These are phyloP conservation scores for Bryoerythrophyllum caledonicum DNA, from an alignment of 225 moss, liverwort and hornwort species.

Conservation along the genomic window DNA sequence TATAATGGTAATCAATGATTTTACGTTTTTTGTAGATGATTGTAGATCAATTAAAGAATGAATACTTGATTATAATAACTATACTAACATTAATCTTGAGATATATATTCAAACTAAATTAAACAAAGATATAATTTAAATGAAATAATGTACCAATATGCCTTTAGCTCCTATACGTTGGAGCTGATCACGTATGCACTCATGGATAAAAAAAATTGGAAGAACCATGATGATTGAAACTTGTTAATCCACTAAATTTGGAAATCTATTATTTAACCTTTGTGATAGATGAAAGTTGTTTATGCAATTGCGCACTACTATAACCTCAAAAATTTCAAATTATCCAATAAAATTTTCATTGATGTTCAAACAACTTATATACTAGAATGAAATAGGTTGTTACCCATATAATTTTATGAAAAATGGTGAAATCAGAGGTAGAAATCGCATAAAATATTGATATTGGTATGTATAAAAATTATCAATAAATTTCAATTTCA, in stretches of 20 bases:
- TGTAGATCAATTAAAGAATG: neutral
- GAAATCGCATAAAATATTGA: accelerated
- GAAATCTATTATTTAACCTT: accelerated
- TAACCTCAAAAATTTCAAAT: neutral
- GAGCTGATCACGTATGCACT: conserved; percentile 81
- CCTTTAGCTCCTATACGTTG: conserved; percentile 72
- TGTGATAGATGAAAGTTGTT: neutral
- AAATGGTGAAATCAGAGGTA: accelerated
- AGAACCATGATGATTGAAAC: conserved; percentile 56
- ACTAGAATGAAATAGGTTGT: too few species aligned
- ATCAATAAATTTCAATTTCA: neutral
- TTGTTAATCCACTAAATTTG: neutral
- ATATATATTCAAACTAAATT: too few species aligned
- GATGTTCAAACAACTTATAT: too few species aligned
- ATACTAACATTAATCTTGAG: too few species aligned
- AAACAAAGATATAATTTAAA: neutral
- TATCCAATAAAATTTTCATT: neutral
- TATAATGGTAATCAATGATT: neutral
- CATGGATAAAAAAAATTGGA: conserved; percentile 85
- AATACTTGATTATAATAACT: too few species aligned
- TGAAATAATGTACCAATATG: conserved; percentile 50
- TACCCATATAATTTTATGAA: neutral
- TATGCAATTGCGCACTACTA: accelerated
- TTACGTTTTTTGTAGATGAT: neutral
- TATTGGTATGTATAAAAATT: accelerated